Evolutionary conservation across 2,329 filamentous ascomycete genomes (phyloP).

Genomic region (Trichocomaceae sp.): DNA sequence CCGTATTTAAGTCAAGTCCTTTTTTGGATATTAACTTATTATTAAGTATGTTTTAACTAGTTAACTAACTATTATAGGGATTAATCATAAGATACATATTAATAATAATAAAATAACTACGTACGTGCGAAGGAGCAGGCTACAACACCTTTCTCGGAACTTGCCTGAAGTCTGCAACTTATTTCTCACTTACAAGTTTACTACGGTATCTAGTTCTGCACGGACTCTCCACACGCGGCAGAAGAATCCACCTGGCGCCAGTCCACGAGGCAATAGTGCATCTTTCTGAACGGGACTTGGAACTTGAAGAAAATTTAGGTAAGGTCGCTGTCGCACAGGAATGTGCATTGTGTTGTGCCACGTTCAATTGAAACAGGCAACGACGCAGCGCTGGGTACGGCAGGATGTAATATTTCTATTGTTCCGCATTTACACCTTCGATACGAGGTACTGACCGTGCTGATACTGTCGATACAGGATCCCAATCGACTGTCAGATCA

Average conservation of each 20-base stretch:
- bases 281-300: background rate
- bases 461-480: background rate
- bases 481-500: background rate
- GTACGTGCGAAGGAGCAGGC: no score
- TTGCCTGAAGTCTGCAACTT: no score
- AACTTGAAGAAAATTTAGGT: background rate
- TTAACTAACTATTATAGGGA: no score
- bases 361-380: background rate
- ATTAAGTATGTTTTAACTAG: no score
- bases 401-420: background rate
- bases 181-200: no score
- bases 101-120: no score
- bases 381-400: background rate
- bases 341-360: background rate
- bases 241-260: background rate
- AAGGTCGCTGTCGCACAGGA: background rate
- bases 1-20: background rate
- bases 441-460: background rate
- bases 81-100: no score
- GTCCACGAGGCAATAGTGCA: conserved; percentile 2
- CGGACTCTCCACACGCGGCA: conserved; percentile 5
- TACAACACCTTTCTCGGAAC: background rate
- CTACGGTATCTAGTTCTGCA: background rate
- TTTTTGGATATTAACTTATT: no score
- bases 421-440: background rate